These are phyloP conservation scores for Zygoascus tannicola DNA, from an alignment of 805 yeast species.

Conservation along the genomic window DNA sequence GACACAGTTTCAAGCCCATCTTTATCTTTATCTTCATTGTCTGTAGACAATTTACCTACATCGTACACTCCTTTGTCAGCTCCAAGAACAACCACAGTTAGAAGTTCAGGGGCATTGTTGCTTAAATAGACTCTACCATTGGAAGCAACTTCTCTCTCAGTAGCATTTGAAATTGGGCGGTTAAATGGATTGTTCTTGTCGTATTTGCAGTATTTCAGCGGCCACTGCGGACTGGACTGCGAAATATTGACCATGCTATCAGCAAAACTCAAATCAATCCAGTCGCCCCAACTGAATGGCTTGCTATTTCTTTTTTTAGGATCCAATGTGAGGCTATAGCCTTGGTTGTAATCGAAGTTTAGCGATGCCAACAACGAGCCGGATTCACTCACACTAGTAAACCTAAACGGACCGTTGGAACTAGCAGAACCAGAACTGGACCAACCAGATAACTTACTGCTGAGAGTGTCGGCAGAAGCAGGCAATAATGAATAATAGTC, in stretches of 20 bases:
- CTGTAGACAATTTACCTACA: neutral
- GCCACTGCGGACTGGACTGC: neutral
- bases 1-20: constrained; percentile 1
- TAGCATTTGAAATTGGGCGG: constrained; percentile 11
- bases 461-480: neutral
- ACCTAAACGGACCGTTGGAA: no score
- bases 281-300: constrained; percentile 23
- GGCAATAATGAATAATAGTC: constrained; percentile 6
- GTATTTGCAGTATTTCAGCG: constrained; percentile 3
- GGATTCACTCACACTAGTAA: neutral
- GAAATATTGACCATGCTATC: constrained; percentile 4
- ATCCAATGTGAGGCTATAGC: constrained; percentile 9
- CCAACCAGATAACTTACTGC: no score
- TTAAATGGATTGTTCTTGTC: neutral
- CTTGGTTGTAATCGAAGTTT: constrained; percentile 4
- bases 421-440: no score
- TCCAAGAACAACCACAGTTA: constrained; percentile 16
- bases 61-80: neutral
- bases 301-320: constrained; percentile 2
- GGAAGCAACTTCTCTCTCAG: constrained; percentile 12
- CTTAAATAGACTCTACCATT: constrained; percentile 14
- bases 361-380: neutral
- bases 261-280: constrained; percentile 21
- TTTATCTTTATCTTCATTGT: constrained; percentile 2
- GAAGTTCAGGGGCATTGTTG: constrained; percentile 11